Evolutionary conservation across 208 protist species (phyloP), one percentile per base, ranked within the genome.

Genomic region (Herpetomonas muscarum): DNA sequence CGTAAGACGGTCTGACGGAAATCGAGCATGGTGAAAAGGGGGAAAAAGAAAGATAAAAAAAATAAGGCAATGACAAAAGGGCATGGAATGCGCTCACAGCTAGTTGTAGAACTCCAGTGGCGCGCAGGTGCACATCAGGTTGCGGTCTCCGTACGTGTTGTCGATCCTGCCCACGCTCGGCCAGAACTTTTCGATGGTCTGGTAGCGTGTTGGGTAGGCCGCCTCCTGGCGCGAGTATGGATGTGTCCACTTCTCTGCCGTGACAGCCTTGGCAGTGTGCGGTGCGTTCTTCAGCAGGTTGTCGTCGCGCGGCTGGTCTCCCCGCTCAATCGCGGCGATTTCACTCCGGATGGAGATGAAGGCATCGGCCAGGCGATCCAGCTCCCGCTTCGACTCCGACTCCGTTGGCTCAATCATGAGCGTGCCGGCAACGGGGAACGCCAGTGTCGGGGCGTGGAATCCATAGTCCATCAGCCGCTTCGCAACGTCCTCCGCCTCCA

Each of bases 331-430:
- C 9, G 97, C 91, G 10, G 73, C 60, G 60, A 99, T 99, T 77
- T 99, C 98, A 22, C 66, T 59, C 49, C 97, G 81, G 63, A 99
- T 99, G 6, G 63, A 82, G 54, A 99, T 97, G 37, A 99, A 63
- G 24, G 97, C 97, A 49, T 99, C 96, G 26, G 76, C 83, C 39
- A 98, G 87, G 47, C 97, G 77, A 72, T 99, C 97, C 47, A 99
- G 68, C 61, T 98, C 96, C 12, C 31, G 42, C 66, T 96, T 97
- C 10, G 90, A 88, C 82, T 99, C 98, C 30, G 77, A 92, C 72
- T 99, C 98, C 0, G 98, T 99, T 5, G 98, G 98, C 84, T 99
- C 98, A 68, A 99, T 91, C 97, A 99, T 98, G 21, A 99, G 84
- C 2, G 98, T 98, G 45, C 88, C 89, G 17, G 64, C 57, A 9